Evolutionary conservation across 2,329 filamentous ascomycete genomes (phyloP), one percentile per base, ranked within the genome.

Genomic region (Chaetomium olivaceum): DNA sequence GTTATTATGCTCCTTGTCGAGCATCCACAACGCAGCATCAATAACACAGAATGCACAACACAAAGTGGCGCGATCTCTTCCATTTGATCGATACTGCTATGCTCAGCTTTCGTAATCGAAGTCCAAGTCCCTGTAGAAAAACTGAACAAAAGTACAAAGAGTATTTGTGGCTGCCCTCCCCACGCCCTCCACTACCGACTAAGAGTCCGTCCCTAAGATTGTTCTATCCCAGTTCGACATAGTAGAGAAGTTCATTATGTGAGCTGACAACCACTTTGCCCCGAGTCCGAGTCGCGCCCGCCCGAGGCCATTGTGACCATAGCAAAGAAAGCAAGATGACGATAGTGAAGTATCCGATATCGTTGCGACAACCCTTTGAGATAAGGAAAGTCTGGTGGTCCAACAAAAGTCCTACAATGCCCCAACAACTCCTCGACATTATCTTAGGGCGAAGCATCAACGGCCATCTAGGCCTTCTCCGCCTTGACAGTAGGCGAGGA

Each of bases 401-500:
- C 64, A 61, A 69, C 63, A 61, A 60, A 63, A 67, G 51, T 58
- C 51, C 58, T 63, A 63, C 60, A 63, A 29, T 56, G 54, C 55
- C 56, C 14, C 71, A 72, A 68, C 70, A 60, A 72, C 68, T 67
- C 55, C 59, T 70, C 66, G 61, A 58, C 51, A 67, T 58, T 69
- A 61, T 65, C 31, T 52, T 46, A 33, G 29, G 58, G 59, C 62
- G 54, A 69, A 71, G 69, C 69, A 71, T 67, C 70, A 65, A 66
- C 68, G 58, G 31, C 61, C 65, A 67, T 66, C 71, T 75, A 79
- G 59, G 75, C 72, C 72, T 78, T 77, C 72, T 79, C 78, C 71
- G 77, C 74, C 67, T 81, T 80, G 71, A 77, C 76, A 71, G 83
- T 83, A 29, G 84, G 83, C 52, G 84, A 86, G 29, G 80, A 81